Percentiles rank a stretch among this genome's conserved stretches.
Evolutionary conservation across 257 asterid genomes (phyloP).

Genomic region (Avicennia marina): DNA sequence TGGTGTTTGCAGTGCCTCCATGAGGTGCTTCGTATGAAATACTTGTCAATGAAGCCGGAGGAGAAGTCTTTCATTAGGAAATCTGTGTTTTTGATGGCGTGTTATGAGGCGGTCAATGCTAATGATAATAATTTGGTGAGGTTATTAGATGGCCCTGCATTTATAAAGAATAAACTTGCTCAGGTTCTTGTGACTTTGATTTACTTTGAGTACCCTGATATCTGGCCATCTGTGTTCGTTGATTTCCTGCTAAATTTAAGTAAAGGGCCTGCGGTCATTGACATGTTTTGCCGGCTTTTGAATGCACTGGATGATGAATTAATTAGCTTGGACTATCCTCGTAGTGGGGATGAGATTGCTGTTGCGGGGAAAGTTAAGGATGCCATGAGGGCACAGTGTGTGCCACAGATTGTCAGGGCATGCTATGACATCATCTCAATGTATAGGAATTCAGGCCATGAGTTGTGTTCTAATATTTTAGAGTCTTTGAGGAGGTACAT

Average conservation of each 20-base stretch:
- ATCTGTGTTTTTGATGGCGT: conserved; percentile 67
- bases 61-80: conserved; percentile 74
- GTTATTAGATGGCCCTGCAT: conserved; percentile 68
- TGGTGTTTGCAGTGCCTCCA: conserved; percentile 93
- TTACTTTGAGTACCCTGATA: conserved; percentile 69
- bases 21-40: conserved; percentile 62
- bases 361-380: conserved; percentile 74
- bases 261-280: conserved; percentile 72
- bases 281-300: conserved; percentile 91
- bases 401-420: conserved; percentile 68
- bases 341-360: conserved; percentile 59
- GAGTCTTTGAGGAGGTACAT: conserved; percentile 70
- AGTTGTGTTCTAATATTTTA: conserved; percentile 66
- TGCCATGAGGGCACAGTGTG: conserved; percentile 90
- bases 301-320: conserved; percentile 78
- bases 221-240: conserved; percentile 84
- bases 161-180: conserved; percentile 87
- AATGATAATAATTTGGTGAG: conserved; percentile 42
- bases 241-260: conserved; percentile 69
- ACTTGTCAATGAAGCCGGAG: conserved; percentile 55
- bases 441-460: conserved; percentile 65
- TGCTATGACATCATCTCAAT: conserved; percentile 65
- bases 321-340: conserved; percentile 79
- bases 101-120: conserved; percentile 51
- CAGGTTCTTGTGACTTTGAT: conserved; percentile 81